phyloP scores from a whole-genome alignment of 495 filamentous ascomycete species.

The Talaromyces adpressus region DNA sequence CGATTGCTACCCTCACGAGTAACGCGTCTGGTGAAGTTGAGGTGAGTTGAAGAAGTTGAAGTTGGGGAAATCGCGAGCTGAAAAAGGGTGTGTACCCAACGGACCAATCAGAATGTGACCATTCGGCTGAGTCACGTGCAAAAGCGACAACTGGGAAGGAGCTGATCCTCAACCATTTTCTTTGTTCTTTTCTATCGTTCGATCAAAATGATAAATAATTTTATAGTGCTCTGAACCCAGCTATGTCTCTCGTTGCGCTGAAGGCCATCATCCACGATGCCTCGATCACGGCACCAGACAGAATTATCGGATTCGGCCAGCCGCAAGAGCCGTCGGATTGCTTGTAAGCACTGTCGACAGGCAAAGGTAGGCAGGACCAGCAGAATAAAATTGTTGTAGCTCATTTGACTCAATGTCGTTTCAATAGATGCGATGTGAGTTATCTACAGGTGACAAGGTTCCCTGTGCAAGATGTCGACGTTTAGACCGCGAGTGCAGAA shows the following conservation, averaged over 20 bases:
- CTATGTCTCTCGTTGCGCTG: background rate
- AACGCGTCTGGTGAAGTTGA: too few relatives aligned
- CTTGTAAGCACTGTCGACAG: conserved; percentile 13
- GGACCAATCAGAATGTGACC: too few relatives aligned
- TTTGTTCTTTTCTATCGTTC: too few relatives aligned
- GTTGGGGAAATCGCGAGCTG: too few relatives aligned
- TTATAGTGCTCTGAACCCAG: too few relatives aligned
- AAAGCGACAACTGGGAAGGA: too few relatives aligned
- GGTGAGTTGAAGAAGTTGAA: too few relatives aligned
- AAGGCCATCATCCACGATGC: background rate
- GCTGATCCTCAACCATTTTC: too few relatives aligned
- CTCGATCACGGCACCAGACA: background rate
- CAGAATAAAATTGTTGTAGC: background rate
- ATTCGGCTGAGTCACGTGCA: too few relatives aligned
- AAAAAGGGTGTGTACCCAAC: too few relatives aligned
- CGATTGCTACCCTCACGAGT: too few relatives aligned
- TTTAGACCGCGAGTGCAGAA: conserved; percentile 8
- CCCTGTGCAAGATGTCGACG: conserved; percentile 13
- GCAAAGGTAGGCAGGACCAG: conserved; percentile 10
- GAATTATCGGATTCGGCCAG: background rate
- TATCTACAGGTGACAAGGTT: conserved; percentile 6
- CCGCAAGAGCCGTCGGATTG: conserved; percentile 10
- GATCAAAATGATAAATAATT: too few relatives aligned
- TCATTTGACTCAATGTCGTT: background rate
- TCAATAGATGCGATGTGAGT: conserved; percentile 13